Base-by-base conservation (phyloP, 352 stramenopile species). In the Phytopythium kandeliae region DNA sequence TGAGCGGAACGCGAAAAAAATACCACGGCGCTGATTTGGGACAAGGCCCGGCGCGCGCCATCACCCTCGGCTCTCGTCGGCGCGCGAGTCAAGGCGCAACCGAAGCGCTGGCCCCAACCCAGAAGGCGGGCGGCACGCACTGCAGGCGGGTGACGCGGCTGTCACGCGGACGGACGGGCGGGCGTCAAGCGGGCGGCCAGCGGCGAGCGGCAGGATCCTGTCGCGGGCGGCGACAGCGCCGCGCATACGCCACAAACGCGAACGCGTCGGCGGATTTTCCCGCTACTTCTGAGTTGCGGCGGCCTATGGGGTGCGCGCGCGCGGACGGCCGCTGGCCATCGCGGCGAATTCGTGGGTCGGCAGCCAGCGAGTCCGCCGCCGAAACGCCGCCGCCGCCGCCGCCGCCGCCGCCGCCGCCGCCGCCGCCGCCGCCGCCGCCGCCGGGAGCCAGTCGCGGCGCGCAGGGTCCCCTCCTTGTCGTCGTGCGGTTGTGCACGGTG, bases 21-120 rank as follows among this genome's bases (percentile, higher is more conserved):
- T 42, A 21, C 16, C 36, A 19, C n/a, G 22, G 13, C 22, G 40
- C 40, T 46, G 40, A 46, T 46, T 46, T 46, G 40, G 40, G 40
- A 46, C 40, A 46, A 21, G 7, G 21, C 22, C 13, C 15, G 2
- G 12, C 26, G 21, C 22, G 3, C 19, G 0, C 4, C 19, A 28
- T 4, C 17, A 9, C 9, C 4, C 28, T 31, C 4, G 28, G 28
- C 4, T 9, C 28, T n/a, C n/a, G n/a, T n/a, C n/a, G n/a, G n/a
- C n/a, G n/a, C n/a, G n/a, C n/a, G n/a, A n/a, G n/a, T n/a, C n/a
- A n/a, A n/a, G n/a, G n/a, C n/a, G n/a, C n/a, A n/a, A n/a, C n/a
- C n/a, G n/a, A n/a, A n/a, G n/a, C 28, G 28, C 28, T 9, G 4
- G 28, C 28, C 28, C 24, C 38, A 28, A 44, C 11, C 19, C 21